Percentiles rank a stretch among this genome's conserved stretches.
These are phyloP conservation scores for Tanacetum coccineum DNA, from an alignment of 129 eudicot species.

Conservation along the genomic window DNA sequence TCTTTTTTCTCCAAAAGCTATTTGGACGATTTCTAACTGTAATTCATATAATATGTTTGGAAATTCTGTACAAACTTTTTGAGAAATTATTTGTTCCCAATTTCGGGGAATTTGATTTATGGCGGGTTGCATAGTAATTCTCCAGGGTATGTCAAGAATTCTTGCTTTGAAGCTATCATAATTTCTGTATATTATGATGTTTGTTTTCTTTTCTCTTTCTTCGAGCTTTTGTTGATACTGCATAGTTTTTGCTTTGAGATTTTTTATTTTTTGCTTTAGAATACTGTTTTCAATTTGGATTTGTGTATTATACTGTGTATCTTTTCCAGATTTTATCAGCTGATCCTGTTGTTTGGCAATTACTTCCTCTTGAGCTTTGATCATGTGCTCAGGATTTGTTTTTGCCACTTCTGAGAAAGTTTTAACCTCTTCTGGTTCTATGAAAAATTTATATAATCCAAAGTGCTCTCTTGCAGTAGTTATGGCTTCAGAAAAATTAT, in stretches of 20 bases:
- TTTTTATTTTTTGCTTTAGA: neutral
- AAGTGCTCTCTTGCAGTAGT: neutral
- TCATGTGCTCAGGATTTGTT: neutral
- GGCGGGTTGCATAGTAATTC: neutral
- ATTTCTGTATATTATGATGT: neutral
- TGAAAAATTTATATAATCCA: neutral
- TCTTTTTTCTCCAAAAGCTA: neutral
- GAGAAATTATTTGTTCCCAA: neutral
- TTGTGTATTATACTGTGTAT: too few relatives aligned
- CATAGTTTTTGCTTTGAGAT: neutral
- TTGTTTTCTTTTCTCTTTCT: neutral
- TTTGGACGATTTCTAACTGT: neutral
- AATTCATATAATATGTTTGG: neutral
- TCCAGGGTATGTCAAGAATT: neutral
- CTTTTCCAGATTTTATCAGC: neutral
- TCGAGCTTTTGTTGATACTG: neutral
- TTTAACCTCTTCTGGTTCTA: neutral
- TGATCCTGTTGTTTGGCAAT: neutral
- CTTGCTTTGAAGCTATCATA: neutral
- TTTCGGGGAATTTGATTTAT: neutral
- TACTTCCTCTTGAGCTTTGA: neutral
- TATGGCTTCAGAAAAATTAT: neutral
- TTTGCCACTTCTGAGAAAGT: neutral
- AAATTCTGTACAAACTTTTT: neutral
- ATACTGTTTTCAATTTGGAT: neutral